Evolutionary conservation across 768 basidiomycete species (phyloP).

Genomic region (Phlebiopsis flavidoalba): DNA sequence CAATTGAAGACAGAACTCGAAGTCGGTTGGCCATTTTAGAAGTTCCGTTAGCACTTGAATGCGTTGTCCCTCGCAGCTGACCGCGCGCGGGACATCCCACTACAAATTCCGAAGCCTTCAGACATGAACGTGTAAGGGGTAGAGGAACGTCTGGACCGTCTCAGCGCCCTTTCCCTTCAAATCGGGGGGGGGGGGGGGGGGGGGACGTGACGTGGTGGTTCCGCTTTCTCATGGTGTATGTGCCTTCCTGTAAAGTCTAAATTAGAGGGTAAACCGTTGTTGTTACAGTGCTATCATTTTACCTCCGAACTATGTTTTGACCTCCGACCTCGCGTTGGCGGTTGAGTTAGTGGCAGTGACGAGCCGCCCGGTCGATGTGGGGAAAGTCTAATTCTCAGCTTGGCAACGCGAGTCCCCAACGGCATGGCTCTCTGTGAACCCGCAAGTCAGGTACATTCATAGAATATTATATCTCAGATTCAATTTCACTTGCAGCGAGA

Average conservation of each 20-base stretch:
- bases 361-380: neutral
- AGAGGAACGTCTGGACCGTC: neutral
- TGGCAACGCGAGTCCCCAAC: neutral
- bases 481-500: neutral
- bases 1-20: neutral
- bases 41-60: neutral
- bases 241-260: neutral
- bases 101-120: neutral
- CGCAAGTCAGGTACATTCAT: neutral
- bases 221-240: neutral
- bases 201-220: neutral
- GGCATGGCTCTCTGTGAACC: neutral
- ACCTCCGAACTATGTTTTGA: neutral
- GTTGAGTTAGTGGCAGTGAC: neutral
- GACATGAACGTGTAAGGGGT: neutral
- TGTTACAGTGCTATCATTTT: neutral
- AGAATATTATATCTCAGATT: neutral
- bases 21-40: neutral
- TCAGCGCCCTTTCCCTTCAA: too few relatives aligned
- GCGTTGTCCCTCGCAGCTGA: neutral
- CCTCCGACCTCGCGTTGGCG: neutral
- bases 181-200: too few relatives aligned
- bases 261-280: neutral
- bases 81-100: neutral
- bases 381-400: neutral